phyloP scores from a whole-genome alignment of 257 asterid genomes.

The Ehretia macrophylla region DNA sequence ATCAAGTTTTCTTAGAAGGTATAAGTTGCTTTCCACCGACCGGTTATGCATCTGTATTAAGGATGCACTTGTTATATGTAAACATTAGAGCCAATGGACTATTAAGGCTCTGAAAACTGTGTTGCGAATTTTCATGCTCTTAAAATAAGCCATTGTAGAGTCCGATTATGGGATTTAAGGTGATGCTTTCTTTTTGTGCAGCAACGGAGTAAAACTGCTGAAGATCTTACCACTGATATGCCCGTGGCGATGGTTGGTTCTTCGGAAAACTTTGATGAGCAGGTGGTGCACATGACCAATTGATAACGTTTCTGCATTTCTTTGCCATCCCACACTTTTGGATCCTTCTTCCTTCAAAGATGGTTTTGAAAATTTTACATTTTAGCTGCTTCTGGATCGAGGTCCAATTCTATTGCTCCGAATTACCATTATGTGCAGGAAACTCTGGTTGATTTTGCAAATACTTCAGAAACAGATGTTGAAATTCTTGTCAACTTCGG shows the following conservation, averaged over 20 bases:
- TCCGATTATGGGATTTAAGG: background rate
- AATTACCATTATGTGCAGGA: constrained; percentile 14
- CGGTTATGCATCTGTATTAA: background rate
- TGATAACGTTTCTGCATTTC: background rate
- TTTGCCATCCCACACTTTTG: background rate
- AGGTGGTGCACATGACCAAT: constrained; percentile 13
- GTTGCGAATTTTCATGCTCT: background rate
- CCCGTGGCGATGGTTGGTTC: constrained; percentile 15
- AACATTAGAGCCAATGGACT: no score
- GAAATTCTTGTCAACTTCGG: constrained; percentile 19
- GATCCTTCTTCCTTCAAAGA: background rate
- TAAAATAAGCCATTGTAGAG: background rate
- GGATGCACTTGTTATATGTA: no score
- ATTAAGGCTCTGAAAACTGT: background rate
- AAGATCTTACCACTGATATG: constrained; percentile 13
- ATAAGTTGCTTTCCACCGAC: no score
- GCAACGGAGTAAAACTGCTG: constrained; percentile 11
- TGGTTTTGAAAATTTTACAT: background rate
- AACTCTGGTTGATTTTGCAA: constrained; percentile 22
- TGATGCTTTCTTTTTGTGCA: constrained; percentile 5
- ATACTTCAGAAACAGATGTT: constrained; percentile 20
- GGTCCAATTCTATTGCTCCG: background rate
- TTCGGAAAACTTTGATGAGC: constrained; percentile 25
- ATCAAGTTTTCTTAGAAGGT: background rate
- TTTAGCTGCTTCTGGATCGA: background rate